Percentiles rank a stretch among this genome's conserved stretches.
Evolutionary conservation across 768 basidiomycete genomes (phyloP).

Genomic region (Lenzites betulinus): DNA sequence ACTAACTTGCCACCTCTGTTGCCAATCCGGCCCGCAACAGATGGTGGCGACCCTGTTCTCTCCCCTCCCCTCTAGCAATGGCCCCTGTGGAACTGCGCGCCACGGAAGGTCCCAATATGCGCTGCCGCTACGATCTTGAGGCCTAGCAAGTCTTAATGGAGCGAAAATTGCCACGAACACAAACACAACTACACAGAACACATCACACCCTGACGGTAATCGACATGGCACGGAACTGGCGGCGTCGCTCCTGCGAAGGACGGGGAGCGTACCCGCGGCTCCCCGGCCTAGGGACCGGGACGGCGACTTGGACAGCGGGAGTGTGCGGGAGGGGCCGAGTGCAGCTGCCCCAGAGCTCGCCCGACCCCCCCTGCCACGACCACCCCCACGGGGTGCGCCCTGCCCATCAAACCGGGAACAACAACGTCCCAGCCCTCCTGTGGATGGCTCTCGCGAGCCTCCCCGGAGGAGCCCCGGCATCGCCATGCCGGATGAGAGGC

Average conservation of each 20-base stretch:
- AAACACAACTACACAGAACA: neutral
- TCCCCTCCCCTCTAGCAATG: neutral
- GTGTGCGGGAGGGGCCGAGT: no score
- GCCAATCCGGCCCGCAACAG: no score
- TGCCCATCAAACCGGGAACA: no score
- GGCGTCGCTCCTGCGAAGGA: neutral
- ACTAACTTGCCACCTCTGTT: no score
- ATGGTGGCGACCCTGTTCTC: no score
- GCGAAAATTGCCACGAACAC: neutral
- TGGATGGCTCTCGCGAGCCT: no score
- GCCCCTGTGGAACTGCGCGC: neutral
- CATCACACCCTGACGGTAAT: neutral
- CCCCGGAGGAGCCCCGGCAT: no score
- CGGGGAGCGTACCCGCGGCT: neutral
- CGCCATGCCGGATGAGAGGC: no score
- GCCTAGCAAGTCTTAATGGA: constrained; percentile 1
- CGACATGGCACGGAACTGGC: neutral
- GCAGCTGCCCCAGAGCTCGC: no score
- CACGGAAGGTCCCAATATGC: neutral
- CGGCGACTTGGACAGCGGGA: neutral
- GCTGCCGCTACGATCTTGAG: neutral
- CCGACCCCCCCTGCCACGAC: no score
- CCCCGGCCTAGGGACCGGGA: neutral
- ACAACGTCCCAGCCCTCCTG: no score
- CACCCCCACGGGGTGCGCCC: no score